phyloP scores from a whole-genome alignment of 1,284 basidiomycete species.

The Marasmius tenuissimus region DNA sequence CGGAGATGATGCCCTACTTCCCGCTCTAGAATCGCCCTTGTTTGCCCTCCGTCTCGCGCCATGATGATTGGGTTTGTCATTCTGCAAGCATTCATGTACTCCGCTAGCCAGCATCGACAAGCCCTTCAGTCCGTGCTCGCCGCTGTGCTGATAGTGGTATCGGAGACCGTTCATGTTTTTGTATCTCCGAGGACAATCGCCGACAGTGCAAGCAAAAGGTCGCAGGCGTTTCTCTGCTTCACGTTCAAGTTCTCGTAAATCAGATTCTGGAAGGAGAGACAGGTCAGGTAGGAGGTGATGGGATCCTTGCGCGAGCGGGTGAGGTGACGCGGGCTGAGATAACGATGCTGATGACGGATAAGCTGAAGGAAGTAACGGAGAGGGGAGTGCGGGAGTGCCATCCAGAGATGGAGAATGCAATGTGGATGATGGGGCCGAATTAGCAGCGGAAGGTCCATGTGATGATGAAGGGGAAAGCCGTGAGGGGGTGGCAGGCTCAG shows the following conservation, averaged over 20 bases:
- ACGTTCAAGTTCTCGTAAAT: conserved; percentile 72
- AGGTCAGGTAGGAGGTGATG: neutral
- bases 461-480: conserved; percentile 33
- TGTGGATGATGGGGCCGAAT: conserved; percentile 5
- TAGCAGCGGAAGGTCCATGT: conserved; percentile 12
- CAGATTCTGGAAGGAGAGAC: conserved; percentile 57
- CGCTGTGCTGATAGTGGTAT: conserved; percentile 97
- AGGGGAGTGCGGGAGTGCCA: conserved; percentile 3
- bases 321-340: neutral
- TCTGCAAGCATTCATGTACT: conserved; percentile 63
- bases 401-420: conserved; percentile 4
- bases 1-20: neutral
- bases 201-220: conserved; percentile 87
- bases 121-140: conserved; percentile 90
- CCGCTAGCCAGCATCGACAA: conserved; percentile 83
- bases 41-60: conserved; percentile 4
- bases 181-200: conserved; percentile 92
- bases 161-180: conserved; percentile 97
- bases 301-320: neutral
- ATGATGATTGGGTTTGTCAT: conserved; percentile 6
- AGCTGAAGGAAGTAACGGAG: neutral
- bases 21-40: conserved; percentile 14
- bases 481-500: conserved; percentile 15
- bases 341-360: neutral
- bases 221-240: conserved; percentile 81